phyloP scores from a whole-genome alignment of 257 asterid species.

The Vinca minor region DNA sequence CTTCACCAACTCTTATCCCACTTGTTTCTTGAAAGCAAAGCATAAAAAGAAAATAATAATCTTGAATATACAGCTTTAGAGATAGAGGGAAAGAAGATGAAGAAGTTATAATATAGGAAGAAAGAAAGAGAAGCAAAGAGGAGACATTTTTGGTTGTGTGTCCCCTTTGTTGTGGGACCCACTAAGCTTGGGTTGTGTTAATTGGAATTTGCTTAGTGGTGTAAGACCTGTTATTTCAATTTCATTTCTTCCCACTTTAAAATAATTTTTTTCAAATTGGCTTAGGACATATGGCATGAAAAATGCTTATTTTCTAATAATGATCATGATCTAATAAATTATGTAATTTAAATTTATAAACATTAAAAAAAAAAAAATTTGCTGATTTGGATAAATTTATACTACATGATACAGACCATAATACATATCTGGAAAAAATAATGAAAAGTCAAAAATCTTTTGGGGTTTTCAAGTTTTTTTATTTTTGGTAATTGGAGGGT shows the following conservation, averaged over 20 bases:
- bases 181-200: background rate
- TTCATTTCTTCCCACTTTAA: no score
- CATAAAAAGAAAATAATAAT: background rate
- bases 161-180: background rate
- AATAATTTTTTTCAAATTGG: background rate
- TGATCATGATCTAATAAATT: no score
- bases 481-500: background rate
- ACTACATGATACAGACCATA: no score
- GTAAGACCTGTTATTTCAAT: background rate
- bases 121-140: background rate
- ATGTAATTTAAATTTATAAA: no score
- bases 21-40: slow-evolving; percentile 11
- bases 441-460: background rate
- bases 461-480: background rate
- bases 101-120: background rate
- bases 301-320: no score
- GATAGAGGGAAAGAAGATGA: background rate
- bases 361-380: no score
- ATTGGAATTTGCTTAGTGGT: background rate
- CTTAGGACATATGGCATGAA: background rate
- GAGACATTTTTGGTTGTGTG: background rate
- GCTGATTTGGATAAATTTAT: no score
- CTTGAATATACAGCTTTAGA: background rate
- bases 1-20: background rate
- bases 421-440: no score